Evolutionary conservation across 345 rosid genomes (phyloP), one percentile per base, ranked within the genome.

Genomic region (Conringia planisiliqua): DNA sequence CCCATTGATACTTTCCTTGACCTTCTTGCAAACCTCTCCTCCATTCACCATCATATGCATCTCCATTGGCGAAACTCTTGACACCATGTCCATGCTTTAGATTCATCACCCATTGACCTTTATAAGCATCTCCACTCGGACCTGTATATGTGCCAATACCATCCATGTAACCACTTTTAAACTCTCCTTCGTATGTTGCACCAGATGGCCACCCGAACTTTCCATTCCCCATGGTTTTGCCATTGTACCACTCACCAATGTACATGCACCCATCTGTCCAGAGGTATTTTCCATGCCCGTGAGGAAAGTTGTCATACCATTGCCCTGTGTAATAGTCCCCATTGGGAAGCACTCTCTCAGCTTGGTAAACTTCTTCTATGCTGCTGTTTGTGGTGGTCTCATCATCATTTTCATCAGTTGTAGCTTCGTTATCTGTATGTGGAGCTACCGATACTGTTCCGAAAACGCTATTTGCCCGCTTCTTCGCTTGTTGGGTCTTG

Each of bases 211-310:
- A 94, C 48, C 88, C 86, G 7, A 94, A 94, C 81, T 88, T 80
- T 4, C 98, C 98, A 38, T 59, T 78, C 22, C 98, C 98, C 93
- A 81, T 90, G 5, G 86, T 85, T 75, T 91, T 91, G 0, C 98
- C 98, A 57, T 72, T 84, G 59, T 78, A 77, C 98, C 98, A 94
- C 29, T 91, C 95, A 9, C 98, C 98, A 1, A 85, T 78, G 40
- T 90, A 94, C 85, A 83, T 87, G 78, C 97, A 94, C 0, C 98
- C 96, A 7, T 94, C 97, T 0, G 93, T 85, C 98, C 97, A 94
- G 1, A 94, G 67, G 74, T 94, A 94, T 66, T 90, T 94, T 0
- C 98, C 98, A 24, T 84, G 85, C 4, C 98, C 98, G 26, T 87
- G 81, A 2, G 98, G 97, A 57, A 94, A 85, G 72, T 82, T 94